phyloP scores from a whole-genome alignment of 352 stramenopile genomes.

The Globisporangium canariense region DNA sequence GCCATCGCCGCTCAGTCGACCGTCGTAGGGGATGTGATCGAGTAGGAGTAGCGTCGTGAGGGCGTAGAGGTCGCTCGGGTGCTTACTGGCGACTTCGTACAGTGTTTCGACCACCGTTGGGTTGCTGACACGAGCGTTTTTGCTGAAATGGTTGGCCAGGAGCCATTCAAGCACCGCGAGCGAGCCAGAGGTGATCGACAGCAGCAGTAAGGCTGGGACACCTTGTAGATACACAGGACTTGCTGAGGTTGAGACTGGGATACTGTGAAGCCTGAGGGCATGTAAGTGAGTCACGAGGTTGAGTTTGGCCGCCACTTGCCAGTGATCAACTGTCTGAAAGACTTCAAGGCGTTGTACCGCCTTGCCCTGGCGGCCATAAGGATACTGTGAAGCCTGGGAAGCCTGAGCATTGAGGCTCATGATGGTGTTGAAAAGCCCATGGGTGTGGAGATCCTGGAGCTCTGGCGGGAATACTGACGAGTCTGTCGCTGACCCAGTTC shows the following conservation, averaged over 20 bases:
- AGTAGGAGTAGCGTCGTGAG: slow-evolving; percentile 44
- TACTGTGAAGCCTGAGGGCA: slow-evolving; percentile 22
- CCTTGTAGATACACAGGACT: neutral
- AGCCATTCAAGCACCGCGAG: slow-evolving; percentile 46
- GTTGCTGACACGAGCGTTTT: slow-evolving; percentile 3
- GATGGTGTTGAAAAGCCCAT: slow-evolving; percentile 16
- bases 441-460: slow-evolving; percentile 25
- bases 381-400: neutral
- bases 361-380: neutral
- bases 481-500: neutral
- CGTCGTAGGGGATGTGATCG: slow-evolving; percentile 20
- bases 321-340: slow-evolving; percentile 6
- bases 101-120: slow-evolving; percentile 12
- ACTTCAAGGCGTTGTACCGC: neutral
- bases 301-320: slow-evolving; percentile 19
- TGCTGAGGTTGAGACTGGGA: neutral
- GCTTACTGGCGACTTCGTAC: slow-evolving; percentile 18
- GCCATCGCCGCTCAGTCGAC: slow-evolving; percentile 48
- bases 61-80: slow-evolving; percentile 32
- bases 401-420: slow-evolving; percentile 3
- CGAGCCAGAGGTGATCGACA: slow-evolving; percentile 27
- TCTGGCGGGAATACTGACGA: slow-evolving; percentile 18
- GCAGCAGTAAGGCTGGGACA: slow-evolving; percentile 14
- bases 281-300: slow-evolving; percentile 36
- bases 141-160: slow-evolving; percentile 9